phyloP scores from a whole-genome alignment of 371 early-diverging fungal species.

The Funneliformis caledonium region DNA sequence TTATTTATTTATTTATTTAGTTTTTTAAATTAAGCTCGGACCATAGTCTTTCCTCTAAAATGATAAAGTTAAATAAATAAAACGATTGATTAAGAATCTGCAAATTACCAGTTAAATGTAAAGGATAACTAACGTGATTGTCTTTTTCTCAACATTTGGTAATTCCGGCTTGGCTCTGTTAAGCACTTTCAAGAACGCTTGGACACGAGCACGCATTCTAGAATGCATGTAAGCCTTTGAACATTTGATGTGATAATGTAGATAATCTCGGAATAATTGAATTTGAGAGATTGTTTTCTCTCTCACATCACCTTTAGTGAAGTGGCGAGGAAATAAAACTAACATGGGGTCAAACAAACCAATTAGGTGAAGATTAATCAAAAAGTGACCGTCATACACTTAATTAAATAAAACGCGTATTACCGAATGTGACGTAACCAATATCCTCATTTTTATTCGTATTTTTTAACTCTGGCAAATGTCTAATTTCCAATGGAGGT shows the following conservation, averaged over 20 bases:
- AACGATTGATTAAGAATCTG: not conserved
- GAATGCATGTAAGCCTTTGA: conserved; percentile 99
- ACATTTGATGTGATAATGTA: conserved; percentile 98
- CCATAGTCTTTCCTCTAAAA: not conserved
- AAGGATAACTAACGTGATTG: conserved; percentile 10
- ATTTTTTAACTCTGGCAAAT: conserved; percentile 73
- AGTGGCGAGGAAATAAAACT: conserved; percentile 96
- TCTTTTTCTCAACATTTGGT: conserved; percentile 79
- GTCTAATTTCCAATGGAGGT: conserved; percentile 92
- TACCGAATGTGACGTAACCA: conserved; percentile 96
- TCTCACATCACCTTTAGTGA: conserved; percentile 69
- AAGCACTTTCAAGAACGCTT: conserved; percentile 95
- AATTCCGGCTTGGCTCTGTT: conserved; percentile 96
- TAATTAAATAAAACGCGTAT: conserved; percentile 10
- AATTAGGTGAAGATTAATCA: not conserved
- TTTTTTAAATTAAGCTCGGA: not conserved
- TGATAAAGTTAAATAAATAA: not conserved
- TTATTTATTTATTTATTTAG: too few species aligned
- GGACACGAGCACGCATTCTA: conserved; percentile 94
- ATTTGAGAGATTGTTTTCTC: conserved; percentile 91
- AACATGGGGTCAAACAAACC: not conserved
- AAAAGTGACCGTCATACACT: not conserved
- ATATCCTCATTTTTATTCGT: conserved; percentile 63
- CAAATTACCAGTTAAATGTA: not conserved
- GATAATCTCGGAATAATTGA: conserved; percentile 96